Percentiles rank a stretch among this genome's conserved stretches.
phyloP scores from a whole-genome alignment of 2,329 filamentous ascomycete species.

The Penicillium hordei region DNA sequence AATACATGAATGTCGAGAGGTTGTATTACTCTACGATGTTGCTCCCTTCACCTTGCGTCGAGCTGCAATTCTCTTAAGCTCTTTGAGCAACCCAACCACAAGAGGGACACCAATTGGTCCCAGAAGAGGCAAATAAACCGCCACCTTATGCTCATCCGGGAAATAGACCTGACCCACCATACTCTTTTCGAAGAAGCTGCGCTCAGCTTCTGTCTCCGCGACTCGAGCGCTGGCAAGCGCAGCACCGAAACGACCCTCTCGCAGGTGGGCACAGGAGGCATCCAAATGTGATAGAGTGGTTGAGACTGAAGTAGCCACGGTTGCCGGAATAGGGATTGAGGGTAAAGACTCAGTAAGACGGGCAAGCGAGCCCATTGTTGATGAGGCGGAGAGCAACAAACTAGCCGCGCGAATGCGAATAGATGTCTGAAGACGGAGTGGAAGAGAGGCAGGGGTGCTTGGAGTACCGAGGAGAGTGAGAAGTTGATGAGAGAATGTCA shows the following conservation, averaged over 20 bases:
- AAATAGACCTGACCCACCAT: slow-evolving; percentile 99
- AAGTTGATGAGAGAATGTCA: slow-evolving; percentile 88
- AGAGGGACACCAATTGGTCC: slow-evolving; percentile 90
- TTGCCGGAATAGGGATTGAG: slow-evolving; percentile 85
- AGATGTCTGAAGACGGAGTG: slow-evolving; percentile 79
- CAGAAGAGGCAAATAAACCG: slow-evolving; percentile 87
- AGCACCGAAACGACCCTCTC: slow-evolving; percentile 58
- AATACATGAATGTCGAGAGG: background rate
- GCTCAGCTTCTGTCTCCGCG: slow-evolving; percentile 85
- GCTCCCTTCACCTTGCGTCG: slow-evolving; percentile 31
- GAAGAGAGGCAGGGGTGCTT: slow-evolving; percentile 72
- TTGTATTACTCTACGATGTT: slow-evolving; percentile 3
- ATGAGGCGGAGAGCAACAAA: slow-evolving; percentile 83
- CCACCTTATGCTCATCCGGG: slow-evolving; percentile 96
- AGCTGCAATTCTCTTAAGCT: slow-evolving; percentile 60
- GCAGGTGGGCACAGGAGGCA: slow-evolving; percentile 70
- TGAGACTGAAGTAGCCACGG: slow-evolving; percentile 81
- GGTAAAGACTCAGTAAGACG: slow-evolving; percentile 79
- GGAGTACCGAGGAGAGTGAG: slow-evolving; percentile 85
- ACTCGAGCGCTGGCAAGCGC: slow-evolving; percentile 78
- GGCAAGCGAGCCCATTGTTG: slow-evolving; percentile 88
- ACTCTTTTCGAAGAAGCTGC: slow-evolving; percentile 96
- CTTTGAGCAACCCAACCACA: slow-evolving; percentile 78
- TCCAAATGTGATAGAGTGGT: slow-evolving; percentile 76
- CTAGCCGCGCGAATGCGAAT: slow-evolving; percentile 82